These are phyloP conservation scores for Sabuloglossum arenarium DNA, from an alignment of 495 filamentous ascomycete genomes.

Conservation along the genomic window DNA sequence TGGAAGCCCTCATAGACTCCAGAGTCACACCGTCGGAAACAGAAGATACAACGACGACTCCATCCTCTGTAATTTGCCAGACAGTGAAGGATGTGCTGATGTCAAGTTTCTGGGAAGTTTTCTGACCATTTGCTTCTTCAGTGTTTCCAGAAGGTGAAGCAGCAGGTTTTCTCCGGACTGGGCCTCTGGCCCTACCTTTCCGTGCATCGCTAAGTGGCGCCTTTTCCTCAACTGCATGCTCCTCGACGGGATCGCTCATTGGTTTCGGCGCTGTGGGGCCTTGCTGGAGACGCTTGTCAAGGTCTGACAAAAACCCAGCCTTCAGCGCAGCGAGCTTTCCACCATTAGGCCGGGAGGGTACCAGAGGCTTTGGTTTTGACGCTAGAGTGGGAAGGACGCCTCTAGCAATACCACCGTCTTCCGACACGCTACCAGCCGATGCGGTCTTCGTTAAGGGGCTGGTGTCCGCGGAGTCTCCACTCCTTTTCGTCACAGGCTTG, in stretches of 20 bases:
- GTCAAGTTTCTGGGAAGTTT: neutral
- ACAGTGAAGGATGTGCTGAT: neutral
- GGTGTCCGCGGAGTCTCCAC: slow-evolving; percentile 18
- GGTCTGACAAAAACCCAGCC: slow-evolving; percentile 72
- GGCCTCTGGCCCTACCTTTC: slow-evolving; percentile 77
- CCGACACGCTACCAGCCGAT: slow-evolving; percentile 16
- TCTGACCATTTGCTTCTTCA: neutral
- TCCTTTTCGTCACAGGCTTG: slow-evolving; percentile 22
- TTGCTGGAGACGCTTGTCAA: slow-evolving; percentile 66
- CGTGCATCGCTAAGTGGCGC: slow-evolving; percentile 69
- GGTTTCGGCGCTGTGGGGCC: slow-evolving; percentile 51
- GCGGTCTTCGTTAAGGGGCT: slow-evolving; percentile 16
- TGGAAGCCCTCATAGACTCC: neutral
- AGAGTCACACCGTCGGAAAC: neutral
- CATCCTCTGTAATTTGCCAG: slow-evolving; percentile 7
- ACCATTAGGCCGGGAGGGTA: slow-evolving; percentile 63
- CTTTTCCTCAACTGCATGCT: slow-evolving; percentile 30
- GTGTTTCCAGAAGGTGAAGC: slow-evolving; percentile 11
- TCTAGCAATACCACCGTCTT: slow-evolving; percentile 14
- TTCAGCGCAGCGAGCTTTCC: slow-evolving; percentile 80
- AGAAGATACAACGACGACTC: neutral
- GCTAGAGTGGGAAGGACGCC: slow-evolving; percentile 19
- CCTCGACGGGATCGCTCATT: slow-evolving; percentile 34
- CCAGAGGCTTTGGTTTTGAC: slow-evolving; percentile 46
- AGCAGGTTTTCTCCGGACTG: slow-evolving; percentile 56